Evolutionary conservation across 2,329 filamentous ascomycete species (phyloP).

Genomic region (Colletotrichum tropicicola): DNA sequence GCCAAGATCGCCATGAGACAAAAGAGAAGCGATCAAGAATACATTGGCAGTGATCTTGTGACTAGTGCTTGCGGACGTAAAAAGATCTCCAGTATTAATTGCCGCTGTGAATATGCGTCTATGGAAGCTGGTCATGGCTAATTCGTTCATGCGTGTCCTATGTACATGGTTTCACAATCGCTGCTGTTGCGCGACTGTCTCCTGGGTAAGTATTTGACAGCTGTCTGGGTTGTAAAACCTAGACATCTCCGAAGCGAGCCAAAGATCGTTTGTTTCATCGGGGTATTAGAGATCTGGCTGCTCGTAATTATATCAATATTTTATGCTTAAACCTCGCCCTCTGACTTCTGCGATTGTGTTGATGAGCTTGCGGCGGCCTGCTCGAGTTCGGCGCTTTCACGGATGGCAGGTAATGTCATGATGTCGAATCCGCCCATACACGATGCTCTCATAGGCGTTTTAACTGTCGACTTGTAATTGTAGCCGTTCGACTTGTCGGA

Average conservation of each 20-base stretch:
- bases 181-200: background rate
- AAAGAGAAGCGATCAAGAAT: no score
- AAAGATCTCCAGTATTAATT: no score
- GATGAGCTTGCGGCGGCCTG: background rate
- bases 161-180: background rate
- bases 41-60: background rate
- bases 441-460: background rate
- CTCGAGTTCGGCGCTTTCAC: background rate
- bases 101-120: background rate
- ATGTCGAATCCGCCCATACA: slow-evolving; percentile 9
- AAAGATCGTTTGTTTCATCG: background rate
- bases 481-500: slow-evolving; percentile 18
- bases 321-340: background rate
- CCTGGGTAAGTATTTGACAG: no score
- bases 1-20: no score
- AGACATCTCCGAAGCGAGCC: background rate
- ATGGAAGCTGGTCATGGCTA: background rate
- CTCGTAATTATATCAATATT: background rate
- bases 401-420: background rate
- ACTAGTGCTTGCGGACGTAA: no score
- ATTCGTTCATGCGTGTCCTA: slow-evolving; percentile 10
- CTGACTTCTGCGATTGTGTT: background rate
- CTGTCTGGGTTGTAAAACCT: no score
- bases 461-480: slow-evolving; percentile 20
- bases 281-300: background rate